phyloP scores from a whole-genome alignment of 163 green algal genomes.

The Prototheca wickerhamii region DNA sequence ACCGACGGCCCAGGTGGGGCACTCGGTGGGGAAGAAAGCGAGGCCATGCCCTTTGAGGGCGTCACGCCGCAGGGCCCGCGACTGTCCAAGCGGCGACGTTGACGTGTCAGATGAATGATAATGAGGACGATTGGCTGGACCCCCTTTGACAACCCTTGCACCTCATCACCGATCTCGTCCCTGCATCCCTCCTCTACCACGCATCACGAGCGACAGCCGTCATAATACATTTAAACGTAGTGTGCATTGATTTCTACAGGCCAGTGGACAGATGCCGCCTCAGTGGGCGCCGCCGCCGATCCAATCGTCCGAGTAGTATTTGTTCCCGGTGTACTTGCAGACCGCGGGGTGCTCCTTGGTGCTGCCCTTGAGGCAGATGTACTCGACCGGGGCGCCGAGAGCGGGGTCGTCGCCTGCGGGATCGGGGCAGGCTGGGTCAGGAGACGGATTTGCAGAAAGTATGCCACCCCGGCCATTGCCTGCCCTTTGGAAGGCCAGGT shows the following conservation, averaged over 20 bases:
- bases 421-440: no score
- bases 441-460: neutral
- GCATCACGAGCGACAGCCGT: no score
- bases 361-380: conserved; percentile 81
- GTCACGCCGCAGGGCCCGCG: no score
- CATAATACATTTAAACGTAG: neutral
- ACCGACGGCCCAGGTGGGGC: no score
- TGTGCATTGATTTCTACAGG: neutral
- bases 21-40: no score
- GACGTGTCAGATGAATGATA: no score
- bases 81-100: no score
- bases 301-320: conserved; percentile 21
- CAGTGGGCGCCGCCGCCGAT: conserved; percentile 19
- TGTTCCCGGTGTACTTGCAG: conserved; percentile 79
- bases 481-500: neutral
- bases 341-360: conserved; percentile 72
- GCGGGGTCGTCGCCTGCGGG: conserved; percentile 59
- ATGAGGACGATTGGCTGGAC: no score
- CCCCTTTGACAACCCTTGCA: no score
- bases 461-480: neutral
- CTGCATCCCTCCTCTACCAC: no score
- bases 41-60: no score
- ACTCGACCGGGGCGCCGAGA: conserved; percentile 77
- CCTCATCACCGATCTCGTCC: no score
- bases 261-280: neutral